These are phyloP conservation scores for Allium cepa DNA, from an alignment of 106 monocot genomes.

Conservation along the genomic window DNA sequence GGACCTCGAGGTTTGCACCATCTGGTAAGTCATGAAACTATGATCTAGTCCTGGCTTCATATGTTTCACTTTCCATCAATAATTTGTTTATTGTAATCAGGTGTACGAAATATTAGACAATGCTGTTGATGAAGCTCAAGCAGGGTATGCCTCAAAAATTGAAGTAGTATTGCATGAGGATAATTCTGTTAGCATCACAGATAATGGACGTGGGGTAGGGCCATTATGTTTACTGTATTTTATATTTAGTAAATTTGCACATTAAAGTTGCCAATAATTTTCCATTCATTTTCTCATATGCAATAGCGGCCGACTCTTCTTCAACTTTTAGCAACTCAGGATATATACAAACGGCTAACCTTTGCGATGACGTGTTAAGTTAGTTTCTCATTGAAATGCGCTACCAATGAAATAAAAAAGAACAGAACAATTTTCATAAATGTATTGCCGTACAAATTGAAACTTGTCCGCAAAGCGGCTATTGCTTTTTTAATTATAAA, in stretches of 20 bases:
- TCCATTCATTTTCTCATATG: too few species aligned
- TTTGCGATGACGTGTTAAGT: too few species aligned
- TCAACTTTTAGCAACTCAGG: too few species aligned
- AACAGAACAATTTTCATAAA: too few species aligned
- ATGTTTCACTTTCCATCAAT: background rate
- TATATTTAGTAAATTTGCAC: background rate
- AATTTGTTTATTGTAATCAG: conserved; percentile 18
- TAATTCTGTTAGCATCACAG: conserved; percentile 80
- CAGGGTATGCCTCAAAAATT: conserved; percentile 77
- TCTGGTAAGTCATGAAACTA: conserved; percentile 38
- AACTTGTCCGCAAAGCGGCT: background rate
- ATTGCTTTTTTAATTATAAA: background rate
- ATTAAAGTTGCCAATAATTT: background rate
- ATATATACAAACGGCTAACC: too few species aligned
- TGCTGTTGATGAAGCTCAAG: conserved; percentile 97
- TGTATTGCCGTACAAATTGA: background rate
- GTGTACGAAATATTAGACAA: conserved; percentile 97
- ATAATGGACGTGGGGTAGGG: conserved; percentile 95
- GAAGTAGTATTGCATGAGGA: conserved; percentile 80
- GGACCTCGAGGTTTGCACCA: conserved; percentile 96
- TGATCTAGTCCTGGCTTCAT: background rate
- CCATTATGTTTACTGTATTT: background rate
- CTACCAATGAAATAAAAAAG: too few species aligned
- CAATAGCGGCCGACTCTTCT: too few species aligned
- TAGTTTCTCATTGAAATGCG: too few species aligned